Conservation (phyloP, 2,329 filamentous ascomycete species). For the Penicillium corylophilum region DNA sequence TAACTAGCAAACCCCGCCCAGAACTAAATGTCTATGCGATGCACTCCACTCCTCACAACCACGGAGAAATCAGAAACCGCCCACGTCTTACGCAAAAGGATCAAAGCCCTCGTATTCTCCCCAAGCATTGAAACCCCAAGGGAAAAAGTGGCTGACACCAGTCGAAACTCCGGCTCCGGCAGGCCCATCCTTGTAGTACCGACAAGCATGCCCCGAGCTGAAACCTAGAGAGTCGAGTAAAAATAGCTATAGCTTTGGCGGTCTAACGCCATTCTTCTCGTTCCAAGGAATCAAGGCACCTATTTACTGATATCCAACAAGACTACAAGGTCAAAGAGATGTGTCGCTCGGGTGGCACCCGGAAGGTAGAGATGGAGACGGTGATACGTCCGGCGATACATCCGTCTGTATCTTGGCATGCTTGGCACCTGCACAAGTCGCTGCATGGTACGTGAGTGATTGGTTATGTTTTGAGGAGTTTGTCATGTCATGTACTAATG, state of each 20-base stretch:
- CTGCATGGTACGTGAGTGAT: neutral
- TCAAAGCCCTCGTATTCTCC: neutral
- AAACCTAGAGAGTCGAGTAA: neutral
- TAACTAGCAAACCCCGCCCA: neutral
- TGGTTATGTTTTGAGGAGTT: slow-evolving; percentile 15
- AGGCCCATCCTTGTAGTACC: neutral
- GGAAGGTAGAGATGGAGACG: neutral
- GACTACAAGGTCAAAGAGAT: neutral
- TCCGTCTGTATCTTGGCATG: slow-evolving; percentile 1
- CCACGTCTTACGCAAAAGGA: neutral
- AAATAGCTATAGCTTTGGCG: neutral
- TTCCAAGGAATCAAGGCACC: no score
- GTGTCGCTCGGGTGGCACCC: neutral
- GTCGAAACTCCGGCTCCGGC: neutral
- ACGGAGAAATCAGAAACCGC: neutral
- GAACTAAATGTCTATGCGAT: neutral
- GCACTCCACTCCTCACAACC: neutral
- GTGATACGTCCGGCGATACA: slow-evolving; percentile 1
- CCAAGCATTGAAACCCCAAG: neutral
- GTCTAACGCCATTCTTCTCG: neutral
- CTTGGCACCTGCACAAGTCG: slow-evolving; percentile 4
- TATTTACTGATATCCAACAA: neutral
- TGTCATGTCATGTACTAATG: neutral
- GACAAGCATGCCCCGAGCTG: neutral
- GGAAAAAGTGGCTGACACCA: neutral